Base-by-base conservation (phyloP, 1,139 yeast genomes). In the Pichia sp. region DNA sequence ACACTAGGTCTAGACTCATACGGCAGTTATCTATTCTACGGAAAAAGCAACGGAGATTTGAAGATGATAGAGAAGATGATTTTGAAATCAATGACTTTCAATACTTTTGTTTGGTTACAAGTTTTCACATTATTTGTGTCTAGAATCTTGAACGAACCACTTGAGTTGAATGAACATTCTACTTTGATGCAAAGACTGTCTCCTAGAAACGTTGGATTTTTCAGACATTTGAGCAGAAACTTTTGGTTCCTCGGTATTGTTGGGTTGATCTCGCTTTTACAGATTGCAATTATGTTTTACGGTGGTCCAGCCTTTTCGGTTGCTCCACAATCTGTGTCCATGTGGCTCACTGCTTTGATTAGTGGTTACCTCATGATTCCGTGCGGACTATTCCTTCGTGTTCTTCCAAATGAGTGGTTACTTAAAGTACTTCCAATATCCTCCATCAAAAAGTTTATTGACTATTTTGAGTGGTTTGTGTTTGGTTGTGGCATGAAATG, bases 71-170 rank as follows among this genome's bases (percentile, higher is more conserved):
- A 84, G 60, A 71, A 75, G 55, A 78, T 79, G 59, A 85, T 85
- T 71, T 71, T 92, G 46, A 80, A 83, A 62, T 91, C 98, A 3
- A 77, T 92, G 81, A 92, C 95, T 1, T 93, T 93, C 75, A 93
- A 95, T 71, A 80, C 98, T 0, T 93, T 93, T 78, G 99, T 93
- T 52, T 93, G 99, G 99, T 77, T 93, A 72, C 99, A 93, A 73
- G 87, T 92, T 68, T 93, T 95, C 82, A 91, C 93, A 66, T 79
- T 93, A 73, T 83, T 93, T 66, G 96, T 91, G 46, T 85, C 96
- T 6, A 82, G 99, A 67, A 88, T 95, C 62, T 75, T 93, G 56
- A 98, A 93, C 70, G 97, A 93, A 74, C 58, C 60, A 29, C 34
- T 17, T 14, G 46, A 48, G 30, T 90, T 85, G 53, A 90, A 85